A percentile compares a stretch with the other conserved stretches of the same genome.
phyloP scores from a whole-genome alignment of 1,284 basidiomycete species.

The Moniliella sp. region DNA sequence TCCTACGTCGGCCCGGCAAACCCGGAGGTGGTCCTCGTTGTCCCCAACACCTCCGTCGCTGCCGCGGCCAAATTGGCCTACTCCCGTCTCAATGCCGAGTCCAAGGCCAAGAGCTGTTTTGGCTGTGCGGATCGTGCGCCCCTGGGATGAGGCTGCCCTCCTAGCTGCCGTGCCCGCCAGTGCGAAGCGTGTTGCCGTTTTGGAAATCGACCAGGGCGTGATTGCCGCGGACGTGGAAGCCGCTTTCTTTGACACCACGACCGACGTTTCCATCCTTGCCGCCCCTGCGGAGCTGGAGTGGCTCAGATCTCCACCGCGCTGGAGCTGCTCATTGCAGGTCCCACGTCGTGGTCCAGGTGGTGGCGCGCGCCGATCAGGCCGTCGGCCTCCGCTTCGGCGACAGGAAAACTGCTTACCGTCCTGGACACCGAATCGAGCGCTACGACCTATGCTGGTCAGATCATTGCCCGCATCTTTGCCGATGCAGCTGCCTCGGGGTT shows the following conservation, averaged over 20 bases:
- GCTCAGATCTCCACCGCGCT: too few relatives aligned
- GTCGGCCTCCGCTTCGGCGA: conserved; percentile 11
- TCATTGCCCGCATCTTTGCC: conserved; percentile 18
- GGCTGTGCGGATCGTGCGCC: conserved; percentile 15
- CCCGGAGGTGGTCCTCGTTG: conserved; percentile 20
- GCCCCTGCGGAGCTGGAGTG: too few relatives aligned
- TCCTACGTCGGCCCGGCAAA: conserved; percentile 22
- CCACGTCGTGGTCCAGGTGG: too few relatives aligned
- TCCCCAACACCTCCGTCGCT: conserved; percentile 25
- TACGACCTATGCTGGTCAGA: conserved; percentile 13
- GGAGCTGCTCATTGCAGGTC: too few relatives aligned
- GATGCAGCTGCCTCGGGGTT: conserved; percentile 5
- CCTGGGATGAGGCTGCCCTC: conserved; percentile 23
- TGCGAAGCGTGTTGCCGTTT: conserved; percentile 20
- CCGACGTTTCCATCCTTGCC: too few relatives aligned
- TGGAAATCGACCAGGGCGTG: conserved; percentile 7
- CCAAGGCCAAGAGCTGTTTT: conserved; percentile 18
- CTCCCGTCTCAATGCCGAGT: conserved; percentile 9
- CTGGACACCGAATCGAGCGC: conserved; percentile 22
- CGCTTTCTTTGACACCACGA: conserved; percentile 8
- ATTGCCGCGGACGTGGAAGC: conserved; percentile 8
- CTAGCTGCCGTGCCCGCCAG: conserved; percentile 12
- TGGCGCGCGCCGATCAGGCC: too few relatives aligned
- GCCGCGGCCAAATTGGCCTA: conserved; percentile 20
- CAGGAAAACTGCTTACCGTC: conserved; percentile 15